phyloP scores from a whole-genome alignment of 2,329 filamentous ascomycete species.

The Chaetomiaceae sp. region DNA sequence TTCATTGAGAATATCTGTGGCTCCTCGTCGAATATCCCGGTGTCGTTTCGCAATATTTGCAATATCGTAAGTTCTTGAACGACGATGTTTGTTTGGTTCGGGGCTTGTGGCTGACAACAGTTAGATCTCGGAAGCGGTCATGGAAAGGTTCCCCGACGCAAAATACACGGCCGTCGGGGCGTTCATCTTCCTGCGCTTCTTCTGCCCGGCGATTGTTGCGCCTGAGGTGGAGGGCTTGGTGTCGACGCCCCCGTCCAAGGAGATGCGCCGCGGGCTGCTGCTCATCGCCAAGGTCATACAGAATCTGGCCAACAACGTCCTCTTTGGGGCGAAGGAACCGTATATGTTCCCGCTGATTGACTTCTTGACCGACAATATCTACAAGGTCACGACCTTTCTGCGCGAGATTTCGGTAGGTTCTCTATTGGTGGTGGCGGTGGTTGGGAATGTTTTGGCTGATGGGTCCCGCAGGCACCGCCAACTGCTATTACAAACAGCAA shows the following conservation, averaged over 20 bases:
- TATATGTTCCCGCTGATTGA: constrained; percentile 69
- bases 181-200: constrained; percentile 67
- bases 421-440: background rate
- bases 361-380: constrained; percentile 64
- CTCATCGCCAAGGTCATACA: constrained; percentile 68
- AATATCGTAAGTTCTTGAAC: constrained; percentile 49
- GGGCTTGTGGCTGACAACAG: constrained; percentile 27
- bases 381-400: constrained; percentile 61
- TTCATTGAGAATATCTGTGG: constrained; percentile 67
- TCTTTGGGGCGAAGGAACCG: constrained; percentile 66
- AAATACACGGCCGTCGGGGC: constrained; percentile 69
- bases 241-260: constrained; percentile 55
- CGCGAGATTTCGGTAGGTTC: constrained; percentile 59
- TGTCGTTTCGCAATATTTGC: constrained; percentile 63
- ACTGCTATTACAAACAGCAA: constrained; percentile 39
- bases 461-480: constrained; percentile 39
- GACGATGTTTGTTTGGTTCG: no score
- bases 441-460: constrained; percentile 15
- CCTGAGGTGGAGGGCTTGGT: constrained; percentile 65
- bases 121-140: constrained; percentile 56
- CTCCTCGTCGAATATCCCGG: constrained; percentile 56
- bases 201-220: constrained; percentile 67
- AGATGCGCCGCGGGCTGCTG: constrained; percentile 63
- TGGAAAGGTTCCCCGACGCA: constrained; percentile 60
- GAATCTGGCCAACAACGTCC: constrained; percentile 66